Evolutionary conservation across 2,329 filamentous ascomycete species (phyloP), one percentile per base, ranked within the genome.

Genomic region (Chrysosphaeria jannelii): DNA sequence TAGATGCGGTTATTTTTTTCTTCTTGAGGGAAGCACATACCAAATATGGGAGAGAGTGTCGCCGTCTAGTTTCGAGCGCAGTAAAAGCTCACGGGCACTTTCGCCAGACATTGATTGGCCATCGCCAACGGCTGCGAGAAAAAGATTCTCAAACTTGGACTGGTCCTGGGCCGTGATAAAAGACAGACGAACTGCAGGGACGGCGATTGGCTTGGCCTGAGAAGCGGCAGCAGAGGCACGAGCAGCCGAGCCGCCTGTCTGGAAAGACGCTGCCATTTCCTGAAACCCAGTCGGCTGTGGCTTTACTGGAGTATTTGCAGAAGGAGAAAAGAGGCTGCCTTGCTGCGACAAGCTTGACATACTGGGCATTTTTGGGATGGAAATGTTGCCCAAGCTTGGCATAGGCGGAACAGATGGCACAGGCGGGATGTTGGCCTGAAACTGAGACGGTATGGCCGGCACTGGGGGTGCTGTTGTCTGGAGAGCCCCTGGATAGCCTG

Each of bases 91-190:
- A 36, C 71, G 68, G 13, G 81, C 81, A 46, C 89, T 88, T 31
- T 93, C 81, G 25, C 71, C 85, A 22, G 78, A 76, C 52, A 97
- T 63, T 79, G 69, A 71, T 36, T 79, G 68, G 28, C 57, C 61
- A 33, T 78, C 68, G 16, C 78, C 76, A 17, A 81, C 76, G 9
- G 85, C 81, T 26, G 79, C 89, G 48, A 85, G 91, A 53, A 97
- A 97, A 20, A 97, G 50, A 27, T 85, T 85, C 50, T 97, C 85
- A 36, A 97, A 97, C 47, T 90, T 91, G 37, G 75, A 61, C 45
- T 97, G 85, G 40, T 97, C 85, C 37, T 70, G 64, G 13, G 75
- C 79, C 3, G 81, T 91, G 38, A 97, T 90, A 43, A 97, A 97
- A 3, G 79, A 90, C 29, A 97, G 49, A 23, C 85, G 61, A 33